Evolutionary conservation across 1,284 basidiomycete species (phyloP).

Genomic region (Leccinum pseudoinsigne): DNA sequence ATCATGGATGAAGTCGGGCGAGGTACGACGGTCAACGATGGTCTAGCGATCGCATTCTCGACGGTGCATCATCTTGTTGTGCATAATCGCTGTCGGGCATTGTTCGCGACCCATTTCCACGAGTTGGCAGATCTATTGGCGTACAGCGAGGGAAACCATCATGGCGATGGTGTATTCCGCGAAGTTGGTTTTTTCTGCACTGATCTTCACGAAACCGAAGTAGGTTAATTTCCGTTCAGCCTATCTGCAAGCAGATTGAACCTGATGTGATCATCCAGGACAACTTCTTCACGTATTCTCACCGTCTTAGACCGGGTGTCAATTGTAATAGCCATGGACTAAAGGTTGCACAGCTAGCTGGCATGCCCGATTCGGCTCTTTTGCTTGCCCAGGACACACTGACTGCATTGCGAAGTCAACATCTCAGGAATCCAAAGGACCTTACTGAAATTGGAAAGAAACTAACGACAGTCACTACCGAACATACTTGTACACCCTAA

Average conservation of each 20-base stretch:
- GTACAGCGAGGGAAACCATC: slow-evolving; percentile 40
- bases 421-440: slow-evolving; percentile 25
- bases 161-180: slow-evolving; percentile 48
- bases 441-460: slow-evolving; percentile 28
- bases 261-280: slow-evolving; percentile 43
- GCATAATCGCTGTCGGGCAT: slow-evolving; percentile 75
- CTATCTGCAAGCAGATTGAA: neutral
- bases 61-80: slow-evolving; percentile 81
- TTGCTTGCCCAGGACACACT: slow-evolving; percentile 57
- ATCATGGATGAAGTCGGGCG: slow-evolving; percentile 98
- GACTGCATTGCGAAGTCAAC: slow-evolving; percentile 35
- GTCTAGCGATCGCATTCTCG: slow-evolving; percentile 91
- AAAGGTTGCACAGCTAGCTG: slow-evolving; percentile 87
- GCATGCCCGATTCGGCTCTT: slow-evolving; percentile 72
- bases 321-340: slow-evolving; percentile 93
- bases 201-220: slow-evolving; percentile 75
- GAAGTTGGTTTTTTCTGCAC: slow-evolving; percentile 88
- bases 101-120: slow-evolving; percentile 98
- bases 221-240: slow-evolving; percentile 36
- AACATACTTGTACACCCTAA: slow-evolving; percentile 2
- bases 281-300: slow-evolving; percentile 80
- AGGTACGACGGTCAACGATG: slow-evolving; percentile 92
- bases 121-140: slow-evolving; percentile 88
- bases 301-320: slow-evolving; percentile 79
- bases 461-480: slow-evolving; percentile 17